These are phyloP conservation scores for Penicillium cosmopolitanum DNA, from an alignment of 495 filamentous ascomycete species.

Conservation along the genomic window DNA sequence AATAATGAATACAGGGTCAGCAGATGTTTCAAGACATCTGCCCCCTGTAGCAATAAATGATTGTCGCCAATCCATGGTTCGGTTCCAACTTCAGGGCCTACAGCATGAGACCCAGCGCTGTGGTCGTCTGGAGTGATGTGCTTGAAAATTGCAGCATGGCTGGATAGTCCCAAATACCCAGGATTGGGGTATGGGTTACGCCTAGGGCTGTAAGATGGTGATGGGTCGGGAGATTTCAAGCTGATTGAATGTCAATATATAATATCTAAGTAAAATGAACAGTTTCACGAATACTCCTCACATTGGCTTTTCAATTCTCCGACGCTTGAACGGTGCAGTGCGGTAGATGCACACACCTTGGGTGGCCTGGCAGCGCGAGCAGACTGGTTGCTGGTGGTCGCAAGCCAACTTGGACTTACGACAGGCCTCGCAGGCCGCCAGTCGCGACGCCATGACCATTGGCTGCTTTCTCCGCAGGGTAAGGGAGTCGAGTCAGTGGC, in stretches of 20 bases:
- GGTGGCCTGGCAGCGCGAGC: constrained; percentile 38
- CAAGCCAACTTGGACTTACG: constrained; percentile 47
- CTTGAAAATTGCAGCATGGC: constrained; percentile 46
- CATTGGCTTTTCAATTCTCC: constrained; percentile 28
- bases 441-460: constrained; percentile 28
- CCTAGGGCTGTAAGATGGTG: constrained; percentile 30
- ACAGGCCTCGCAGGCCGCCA: constrained; percentile 45
- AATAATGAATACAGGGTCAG: constrained; percentile 27
- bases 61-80: constrained; percentile 28
- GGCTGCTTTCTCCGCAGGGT: constrained; percentile 3
- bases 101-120: constrained; percentile 7
- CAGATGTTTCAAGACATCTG: constrained; percentile 32
- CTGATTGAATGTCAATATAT: constrained; percentile 5
- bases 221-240: constrained; percentile 23
- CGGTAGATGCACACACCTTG: constrained; percentile 43
- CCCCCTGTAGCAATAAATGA: constrained; percentile 29
- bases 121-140: constrained; percentile 38
- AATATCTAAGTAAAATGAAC: neutral
- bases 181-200: constrained; percentile 47
- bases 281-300: constrained; percentile 3
- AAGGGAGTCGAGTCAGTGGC: too few relatives aligned
- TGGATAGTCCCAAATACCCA: constrained; percentile 47
- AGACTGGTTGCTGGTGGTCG: constrained; percentile 44
- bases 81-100: constrained; percentile 13
- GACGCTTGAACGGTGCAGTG: constrained; percentile 43